Base-by-base conservation (phyloP, 2,329 filamentous ascomycete species). In the Penicillium capsulatum region DNA sequence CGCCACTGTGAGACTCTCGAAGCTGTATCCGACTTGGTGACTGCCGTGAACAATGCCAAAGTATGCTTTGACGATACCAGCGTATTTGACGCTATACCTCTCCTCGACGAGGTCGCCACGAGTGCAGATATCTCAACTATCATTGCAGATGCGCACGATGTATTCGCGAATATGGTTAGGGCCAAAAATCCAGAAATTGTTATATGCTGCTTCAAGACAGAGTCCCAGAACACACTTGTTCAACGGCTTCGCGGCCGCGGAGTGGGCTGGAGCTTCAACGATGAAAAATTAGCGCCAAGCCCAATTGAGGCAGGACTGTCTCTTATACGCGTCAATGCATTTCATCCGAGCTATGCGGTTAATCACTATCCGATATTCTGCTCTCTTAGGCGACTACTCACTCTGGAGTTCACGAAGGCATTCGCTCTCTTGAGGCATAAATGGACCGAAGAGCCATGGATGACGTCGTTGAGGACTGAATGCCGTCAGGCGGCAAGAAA, bases 241-340 rank as follows among this genome's bases (percentile, higher is more conserved):
- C 6, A 15, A 5, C 27, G n/a, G n/a, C 27, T 29, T 29, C n/a
- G 6, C 11, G 4, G 6, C n/a, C 27, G 27, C 4, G 27, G 27
- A 4, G 27, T n/a, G 5, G 27, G 27, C 4, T 5, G 14, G 27
- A 29, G 6, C 15, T 32, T 32, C 17, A 8, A 32, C n/a, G 30
- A 17, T 16, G 30, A 66, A 60, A 87, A 91, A 46, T 77, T 75
- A 45, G 74, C 69, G 56, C 30, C 30, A 17, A n/a, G n/a, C n/a
- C n/a, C n/a, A n/a, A n/a, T n/a, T 26, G 22, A 26, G 22, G 7
- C 22, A 26, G 27, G 27, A n/a, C 11, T 29, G 11, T 29, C 11
- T 5, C 11, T 29, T 5, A 29, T 5, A 11, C 27, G 27, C 6
- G 27, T 29, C 6, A 29, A 29, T 29, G 27, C 27, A 29, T 29